Evolutionary conservation across 1,284 basidiomycete genomes (phyloP), one percentile per base, ranked within the genome.

Genomic region (Apiotrichum domesticum): DNA sequence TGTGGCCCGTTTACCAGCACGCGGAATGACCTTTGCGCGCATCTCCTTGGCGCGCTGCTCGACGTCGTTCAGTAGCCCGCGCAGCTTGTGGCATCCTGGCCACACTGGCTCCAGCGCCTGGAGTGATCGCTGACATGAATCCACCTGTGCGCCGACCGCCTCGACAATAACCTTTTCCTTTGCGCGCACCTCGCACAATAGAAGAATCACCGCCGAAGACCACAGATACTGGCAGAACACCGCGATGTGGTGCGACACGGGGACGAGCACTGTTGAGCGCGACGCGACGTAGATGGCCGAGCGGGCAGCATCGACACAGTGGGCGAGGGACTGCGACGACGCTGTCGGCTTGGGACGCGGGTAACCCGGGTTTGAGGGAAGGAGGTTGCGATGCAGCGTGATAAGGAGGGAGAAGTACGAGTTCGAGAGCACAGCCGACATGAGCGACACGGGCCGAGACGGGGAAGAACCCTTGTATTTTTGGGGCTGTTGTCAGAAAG

Each of bases 141-240:
- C 85, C 8, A 87, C 89, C 75, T 91, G 88, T 3, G 87, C 84
- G 82, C 90, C 87, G 10, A 90, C 90, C 9, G 85, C 81, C 42
- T 81, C 75, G 33, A 86, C 82, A 39, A 85, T 84, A 43, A 83
- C 80, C 35, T 82, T 74, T 58, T 92, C 89, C 4, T 63, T 69
- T 1, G 86, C 84, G 70, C 91, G 89, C 82, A 92, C 91, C 50
- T 90, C 87, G 74, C 87, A 93, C 3, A 93, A 79, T 40, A 93
- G 78, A 46, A 92, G 84, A 66, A 93, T 90, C 56, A 92, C 88
- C 1, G 88, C 88, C 35, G 89, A 90, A 64, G 88, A 90, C 80
- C 92, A 93, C 15, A 93, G 81, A 66, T 90, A 88, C 69, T 93
- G 90, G 56, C 91, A 89, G 79, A 90, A 92, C 73, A 93, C 90